Percentiles rank a stretch among this genome's conserved stretches.
These are phyloP conservation scores for Colletotrichum liriopes DNA, from an alignment of 2,329 filamentous ascomycete species.

Conservation along the genomic window DNA sequence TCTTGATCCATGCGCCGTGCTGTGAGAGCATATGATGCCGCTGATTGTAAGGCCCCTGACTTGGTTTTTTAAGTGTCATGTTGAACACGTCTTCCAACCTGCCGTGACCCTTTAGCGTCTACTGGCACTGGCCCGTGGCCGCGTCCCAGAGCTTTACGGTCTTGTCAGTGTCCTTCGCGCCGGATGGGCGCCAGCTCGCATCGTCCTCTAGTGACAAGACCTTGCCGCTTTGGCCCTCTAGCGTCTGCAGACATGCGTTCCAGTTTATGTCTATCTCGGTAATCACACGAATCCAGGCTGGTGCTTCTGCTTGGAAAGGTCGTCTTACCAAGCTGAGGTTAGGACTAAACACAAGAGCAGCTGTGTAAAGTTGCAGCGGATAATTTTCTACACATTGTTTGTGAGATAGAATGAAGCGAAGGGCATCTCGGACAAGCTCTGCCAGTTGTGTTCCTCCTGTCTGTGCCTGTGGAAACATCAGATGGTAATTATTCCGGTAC, in stretches of 20 bases:
- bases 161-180: too few relatives aligned
- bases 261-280: slow-evolving; percentile 32
- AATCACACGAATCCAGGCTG: slow-evolving; percentile 40
- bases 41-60: too few relatives aligned
- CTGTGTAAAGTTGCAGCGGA: slow-evolving; percentile 54
- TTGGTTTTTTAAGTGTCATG: too few relatives aligned
- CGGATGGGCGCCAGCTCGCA: not conserved
- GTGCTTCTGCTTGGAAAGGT: slow-evolving; percentile 42
- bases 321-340: slow-evolving; percentile 43
- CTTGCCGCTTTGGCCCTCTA: slow-evolving; percentile 43
- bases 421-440: slow-evolving; percentile 46
- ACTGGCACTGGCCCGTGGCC: too few relatives aligned
- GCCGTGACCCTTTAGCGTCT: too few relatives aligned
- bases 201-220: too few relatives aligned
- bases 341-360: slow-evolving; percentile 53
- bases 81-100: too few relatives aligned
- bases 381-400: slow-evolving; percentile 48
- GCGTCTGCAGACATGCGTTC: slow-evolving; percentile 42
- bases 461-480: not conserved
- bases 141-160: slow-evolving; percentile 6
- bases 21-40: too few relatives aligned
- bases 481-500: too few relatives aligned
- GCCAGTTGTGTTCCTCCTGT: slow-evolving; percentile 33
- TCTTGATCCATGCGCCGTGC: too few relatives aligned
- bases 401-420: slow-evolving; percentile 49